Conservation (phyloP, 192 early-diverging fungal genomes). For the Mortierella alpina region DNA sequence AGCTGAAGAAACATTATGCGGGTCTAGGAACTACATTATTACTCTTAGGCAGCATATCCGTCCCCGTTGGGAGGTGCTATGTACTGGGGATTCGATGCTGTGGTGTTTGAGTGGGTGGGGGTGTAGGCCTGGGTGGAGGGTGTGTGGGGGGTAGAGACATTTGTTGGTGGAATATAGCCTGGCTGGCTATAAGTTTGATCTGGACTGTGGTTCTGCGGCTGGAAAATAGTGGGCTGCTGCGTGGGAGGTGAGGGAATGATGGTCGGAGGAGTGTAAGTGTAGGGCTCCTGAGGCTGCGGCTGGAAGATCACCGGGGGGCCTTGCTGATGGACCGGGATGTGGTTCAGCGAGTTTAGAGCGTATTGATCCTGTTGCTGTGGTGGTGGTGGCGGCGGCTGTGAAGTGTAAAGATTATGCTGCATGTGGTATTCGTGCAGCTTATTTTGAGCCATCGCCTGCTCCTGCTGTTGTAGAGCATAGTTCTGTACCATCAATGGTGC, state of each 20-base stretch:
- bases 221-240: conserved; percentile 11
- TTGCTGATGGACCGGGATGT: background rate
- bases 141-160: background rate
- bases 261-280: background rate
- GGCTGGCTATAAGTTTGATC: conserved; percentile 5
- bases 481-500: background rate
- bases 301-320: conserved; percentile 21
- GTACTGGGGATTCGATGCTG: conserved; percentile 18
- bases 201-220: conserved; percentile 1
- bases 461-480: conserved; percentile 12
- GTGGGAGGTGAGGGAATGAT: background rate
- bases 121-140: conserved; percentile 4
- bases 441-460: background rate
- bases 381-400: background rate
- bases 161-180: background rate
- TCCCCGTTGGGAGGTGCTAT: conserved; percentile 7
- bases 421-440: conserved; percentile 7
- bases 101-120: background rate
- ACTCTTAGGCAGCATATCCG: conserved; percentile 8
- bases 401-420: conserved; percentile 10
- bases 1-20: background rate
- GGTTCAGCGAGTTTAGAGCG: background rate
- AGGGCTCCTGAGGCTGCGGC: background rate
- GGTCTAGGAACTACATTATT: background rate
- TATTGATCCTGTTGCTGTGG: conserved; percentile 4